Evolutionary conservation across 2,329 filamentous ascomycete genomes (phyloP), one percentile per base, ranked within the genome.

Genomic region (Phialophora macrospora): DNA sequence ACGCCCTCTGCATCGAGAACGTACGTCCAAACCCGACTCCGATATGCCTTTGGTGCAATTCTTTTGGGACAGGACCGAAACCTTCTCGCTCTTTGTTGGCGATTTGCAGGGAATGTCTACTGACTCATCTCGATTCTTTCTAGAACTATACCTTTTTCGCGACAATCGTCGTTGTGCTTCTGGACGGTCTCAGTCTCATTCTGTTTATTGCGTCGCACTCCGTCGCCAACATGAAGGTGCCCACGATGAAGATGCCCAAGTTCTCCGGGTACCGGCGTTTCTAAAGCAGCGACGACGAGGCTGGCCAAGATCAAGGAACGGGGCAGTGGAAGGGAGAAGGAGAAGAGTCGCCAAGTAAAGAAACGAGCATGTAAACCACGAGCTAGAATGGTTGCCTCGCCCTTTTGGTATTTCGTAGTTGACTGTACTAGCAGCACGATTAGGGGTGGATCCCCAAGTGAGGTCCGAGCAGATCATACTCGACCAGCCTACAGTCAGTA

Each of bases 111-210:
- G 49, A 26, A 52, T 28, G 24, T 24, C 1, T 52, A 24, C 49
- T 52, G 26, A 52, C 12, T 22, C 26, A 52, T 17, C 49, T 52
- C 26, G 9, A 52, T 44, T 12, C 30, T 57, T 41, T 57, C 30
- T n/a, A 57, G 55, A 57, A 24, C 55, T 57, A 57, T 41, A 57
- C 55, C 55, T 44, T 57, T 57, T 57, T 24, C 12, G 55, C 55
- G 17, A 20, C 30, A 38, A 44, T 57, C 55, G 32, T 17, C 55
- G 20, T 57, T 20, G 28, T 57, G 32, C 5, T 57, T 24, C 12
- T 57, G 30, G 55, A 57, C 7, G 55, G n/a, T 57, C 7, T 57
- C 32, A n/a, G 55, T 26, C 30, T 57, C 28, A 26, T 57, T 24
- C 55, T 57, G 8, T 57, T 57, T 32, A 44, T 57, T 17, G 30